Conservation (phyloP, 176 grass and related monocot species). For the Oryza brachyantha region DNA sequence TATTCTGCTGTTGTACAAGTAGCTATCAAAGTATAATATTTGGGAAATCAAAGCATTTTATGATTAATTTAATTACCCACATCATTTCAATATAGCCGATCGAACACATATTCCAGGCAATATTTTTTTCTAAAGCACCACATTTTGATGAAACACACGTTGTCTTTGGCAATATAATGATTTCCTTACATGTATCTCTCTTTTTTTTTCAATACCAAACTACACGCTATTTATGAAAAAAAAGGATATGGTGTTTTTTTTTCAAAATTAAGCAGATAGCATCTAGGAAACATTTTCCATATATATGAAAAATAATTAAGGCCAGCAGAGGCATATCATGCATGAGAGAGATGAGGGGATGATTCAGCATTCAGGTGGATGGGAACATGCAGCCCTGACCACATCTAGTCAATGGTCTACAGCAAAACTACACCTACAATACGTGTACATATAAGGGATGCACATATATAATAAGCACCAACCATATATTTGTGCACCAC, state of each 20-base stretch:
- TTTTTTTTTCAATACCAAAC: not conserved
- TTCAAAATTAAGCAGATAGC: not conserved
- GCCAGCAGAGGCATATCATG: not conserved
- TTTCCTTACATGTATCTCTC: not conserved
- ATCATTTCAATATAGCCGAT: not conserved
- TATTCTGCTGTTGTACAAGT: not conserved
- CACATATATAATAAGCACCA: constrained; percentile 37
- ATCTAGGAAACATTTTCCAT: not conserved
- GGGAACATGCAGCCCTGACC: constrained; percentile 38
- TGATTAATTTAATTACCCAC: not conserved
- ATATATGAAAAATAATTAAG: not conserved
- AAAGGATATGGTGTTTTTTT: not conserved
- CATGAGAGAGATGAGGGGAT: not conserved
- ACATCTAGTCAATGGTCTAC: constrained; percentile 10
- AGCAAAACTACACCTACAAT: constrained; percentile 32
- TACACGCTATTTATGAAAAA: not conserved
- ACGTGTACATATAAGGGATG: constrained; percentile 41
- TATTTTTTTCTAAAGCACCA: not conserved
- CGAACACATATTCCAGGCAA: not conserved
- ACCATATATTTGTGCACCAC: constrained; percentile 15
- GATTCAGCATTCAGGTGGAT: constrained; percentile 33
- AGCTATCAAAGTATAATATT: not conserved
- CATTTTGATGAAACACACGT: not conserved
- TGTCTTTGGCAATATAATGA: not conserved
- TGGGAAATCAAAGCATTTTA: not conserved